Percentiles rank a stretch among this genome's conserved stretches.
phyloP scores from a whole-genome alignment of 192 early-diverging fungal genomes.

The Backusella westeae region DNA sequence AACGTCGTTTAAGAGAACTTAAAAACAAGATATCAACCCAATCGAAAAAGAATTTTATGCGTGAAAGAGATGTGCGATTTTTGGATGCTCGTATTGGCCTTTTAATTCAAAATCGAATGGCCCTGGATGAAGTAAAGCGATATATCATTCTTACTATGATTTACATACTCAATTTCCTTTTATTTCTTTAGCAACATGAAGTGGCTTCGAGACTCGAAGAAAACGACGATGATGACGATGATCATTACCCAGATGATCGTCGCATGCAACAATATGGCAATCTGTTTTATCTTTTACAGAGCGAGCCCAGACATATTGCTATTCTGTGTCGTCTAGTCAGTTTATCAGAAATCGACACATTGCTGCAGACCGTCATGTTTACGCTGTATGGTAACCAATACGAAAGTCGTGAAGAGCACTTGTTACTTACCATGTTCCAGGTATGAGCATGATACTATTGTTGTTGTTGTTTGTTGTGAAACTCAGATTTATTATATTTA shows the following conservation, averaged over 20 bases:
- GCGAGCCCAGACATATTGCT: constrained; percentile 87
- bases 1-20: constrained; percentile 79
- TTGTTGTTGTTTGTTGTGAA: not conserved
- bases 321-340: constrained; percentile 76
- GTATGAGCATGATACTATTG: constrained; percentile 32
- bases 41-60: constrained; percentile 92
- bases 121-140: constrained; percentile 69
- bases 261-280: constrained; percentile 87
- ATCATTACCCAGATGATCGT: constrained; percentile 66
- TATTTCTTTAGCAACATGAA: constrained; percentile 59
- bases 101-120: constrained; percentile 92
- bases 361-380: constrained; percentile 70
- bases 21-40: constrained; percentile 87
- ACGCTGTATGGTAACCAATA: constrained; percentile 95
- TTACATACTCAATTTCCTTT: not conserved
- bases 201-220: constrained; percentile 70
- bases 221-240: constrained; percentile 35
- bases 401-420: constrained; percentile 92
- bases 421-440: constrained; percentile 95
- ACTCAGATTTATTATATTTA: constrained; percentile 10
- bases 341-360: constrained; percentile 85
- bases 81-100: constrained; percentile 88
- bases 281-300: constrained; percentile 87
- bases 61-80: constrained; percentile 89
- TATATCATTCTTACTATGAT: not conserved